These are phyloP conservation scores for Oryza glaberrima DNA, from an alignment of 176 grass and related monocot genomes.

Conservation along the genomic window DNA sequence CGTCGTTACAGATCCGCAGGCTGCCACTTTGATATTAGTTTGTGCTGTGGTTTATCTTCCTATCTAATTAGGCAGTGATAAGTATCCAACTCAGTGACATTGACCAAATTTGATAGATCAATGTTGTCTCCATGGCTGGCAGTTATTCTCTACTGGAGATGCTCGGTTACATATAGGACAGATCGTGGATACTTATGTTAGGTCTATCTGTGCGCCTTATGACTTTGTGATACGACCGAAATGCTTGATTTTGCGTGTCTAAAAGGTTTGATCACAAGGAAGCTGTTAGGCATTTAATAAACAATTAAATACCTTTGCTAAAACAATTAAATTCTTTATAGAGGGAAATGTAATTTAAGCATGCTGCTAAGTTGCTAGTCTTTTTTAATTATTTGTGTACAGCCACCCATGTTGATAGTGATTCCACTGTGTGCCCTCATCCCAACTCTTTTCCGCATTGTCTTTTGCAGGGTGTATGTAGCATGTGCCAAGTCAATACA, in stretches of 20 bases:
- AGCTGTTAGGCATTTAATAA: not conserved
- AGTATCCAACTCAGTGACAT: not conserved
- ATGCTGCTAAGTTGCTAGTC: not conserved
- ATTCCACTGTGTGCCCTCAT: too few relatives aligned
- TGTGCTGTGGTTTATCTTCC: not conserved
- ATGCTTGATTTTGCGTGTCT: rapidly evolving
- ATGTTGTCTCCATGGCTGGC: not conserved
- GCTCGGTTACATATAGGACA: not conserved
- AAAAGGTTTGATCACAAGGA: not conserved
- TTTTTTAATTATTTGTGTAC: too few relatives aligned
- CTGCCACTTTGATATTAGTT: not conserved
- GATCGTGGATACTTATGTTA: not conserved
- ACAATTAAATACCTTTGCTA: not conserved
- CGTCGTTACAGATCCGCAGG: not conserved
- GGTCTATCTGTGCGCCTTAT: not conserved
- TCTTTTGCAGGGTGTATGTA: too few relatives aligned
- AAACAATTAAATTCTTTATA: not conserved
- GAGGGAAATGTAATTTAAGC: not conserved
- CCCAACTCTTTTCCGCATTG: too few relatives aligned
- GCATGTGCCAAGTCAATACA: too few relatives aligned
- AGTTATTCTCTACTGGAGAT: too few relatives aligned
- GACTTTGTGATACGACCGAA: not conserved
- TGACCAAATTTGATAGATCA: not conserved
- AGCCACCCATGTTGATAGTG: too few relatives aligned
- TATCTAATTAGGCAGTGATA: not conserved